Conservation (phyloP, 768 basidiomycete species). For the Xerocomellus amylosporus region DNA sequence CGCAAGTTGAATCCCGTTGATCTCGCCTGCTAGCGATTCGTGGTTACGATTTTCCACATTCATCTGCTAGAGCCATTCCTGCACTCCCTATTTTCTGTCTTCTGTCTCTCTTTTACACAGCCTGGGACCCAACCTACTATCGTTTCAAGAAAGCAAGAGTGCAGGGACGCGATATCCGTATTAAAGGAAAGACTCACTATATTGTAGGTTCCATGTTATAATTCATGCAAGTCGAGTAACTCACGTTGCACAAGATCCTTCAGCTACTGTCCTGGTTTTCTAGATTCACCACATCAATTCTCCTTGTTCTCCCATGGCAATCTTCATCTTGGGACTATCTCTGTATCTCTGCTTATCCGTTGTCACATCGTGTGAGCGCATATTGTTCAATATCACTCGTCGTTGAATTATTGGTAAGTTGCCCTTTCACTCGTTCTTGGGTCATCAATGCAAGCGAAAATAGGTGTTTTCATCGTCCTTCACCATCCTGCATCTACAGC, state of each 20-base stretch:
- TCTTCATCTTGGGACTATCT: conserved; percentile 40
- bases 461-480: conserved; percentile 55
- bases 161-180: conserved; percentile 70
- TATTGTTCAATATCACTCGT: conserved; percentile 48
- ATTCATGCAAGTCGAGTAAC: background rate
- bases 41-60: conserved; percentile 19
- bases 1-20: conserved; percentile 1
- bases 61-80: conserved; percentile 30
- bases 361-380: conserved; percentile 35
- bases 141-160: conserved; percentile 54
- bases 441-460: conserved; percentile 1
- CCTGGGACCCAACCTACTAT: conserved; percentile 84
- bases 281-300: conserved; percentile 48
- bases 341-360: conserved; percentile 35
- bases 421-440: background rate
- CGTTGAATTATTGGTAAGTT: conserved; percentile 58
- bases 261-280: conserved; percentile 61
- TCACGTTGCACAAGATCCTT: conserved; percentile 42
- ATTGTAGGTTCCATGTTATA: conserved; percentile 44
- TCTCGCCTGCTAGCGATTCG: conserved; percentile 17
- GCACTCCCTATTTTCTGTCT: conserved; percentile 49
- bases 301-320: conserved; percentile 44
- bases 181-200: conserved; percentile 61
- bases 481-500: conserved; percentile 58
- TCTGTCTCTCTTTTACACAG: conserved; percentile 71